Percentiles rank a stretch among this genome's conserved stretches.
Evolutionary conservation across 2,329 filamentous ascomycete species (phyloP).

Genomic region (Fusarium sp.): DNA sequence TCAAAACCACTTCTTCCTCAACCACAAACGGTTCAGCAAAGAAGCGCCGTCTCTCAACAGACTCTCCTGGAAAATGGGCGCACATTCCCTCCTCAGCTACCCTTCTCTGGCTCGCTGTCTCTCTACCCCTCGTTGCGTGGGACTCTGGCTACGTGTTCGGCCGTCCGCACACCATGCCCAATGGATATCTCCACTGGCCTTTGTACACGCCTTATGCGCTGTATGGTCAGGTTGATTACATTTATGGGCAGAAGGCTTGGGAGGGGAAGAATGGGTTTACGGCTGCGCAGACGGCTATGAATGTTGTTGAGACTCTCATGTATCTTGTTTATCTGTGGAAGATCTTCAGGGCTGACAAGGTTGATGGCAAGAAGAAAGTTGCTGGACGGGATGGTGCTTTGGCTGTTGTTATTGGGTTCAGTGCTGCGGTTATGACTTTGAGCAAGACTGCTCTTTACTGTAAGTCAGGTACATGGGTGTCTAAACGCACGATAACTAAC

Average conservation of each 20-base stretch:
- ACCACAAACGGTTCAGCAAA: slow-evolving; percentile 18
- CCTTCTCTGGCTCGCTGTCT: slow-evolving; percentile 78
- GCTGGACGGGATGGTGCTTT: slow-evolving; percentile 56
- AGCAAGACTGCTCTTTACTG: slow-evolving; percentile 72
- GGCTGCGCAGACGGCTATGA: slow-evolving; percentile 76
- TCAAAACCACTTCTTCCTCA: slow-evolving; percentile 7
- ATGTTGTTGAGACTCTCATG: slow-evolving; percentile 73
- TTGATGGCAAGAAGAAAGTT: slow-evolving; percentile 45
- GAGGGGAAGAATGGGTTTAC: slow-evolving; percentile 78
- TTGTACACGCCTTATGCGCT: slow-evolving; percentile 82
- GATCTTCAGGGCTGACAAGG: slow-evolving; percentile 47
- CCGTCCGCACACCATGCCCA: slow-evolving; percentile 84
- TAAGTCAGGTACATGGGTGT: slow-evolving; percentile 48
- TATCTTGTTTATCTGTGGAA: slow-evolving; percentile 68
- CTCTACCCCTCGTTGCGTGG: slow-evolving; percentile 83
- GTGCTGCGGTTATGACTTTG: slow-evolving; percentile 68
- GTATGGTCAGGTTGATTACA: slow-evolving; percentile 81
- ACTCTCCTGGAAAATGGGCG: slow-evolving; percentile 47
- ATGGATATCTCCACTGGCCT: slow-evolving; percentile 76
- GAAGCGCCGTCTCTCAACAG: slow-evolving; percentile 22
- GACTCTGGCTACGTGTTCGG: slow-evolving; percentile 82
- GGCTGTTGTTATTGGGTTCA: slow-evolving; percentile 62
- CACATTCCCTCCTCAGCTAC: slow-evolving; percentile 60
- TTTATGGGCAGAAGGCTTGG: slow-evolving; percentile 83
- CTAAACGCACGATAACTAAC: background rate